phyloP scores from a whole-genome alignment of 495 filamentous ascomycete genomes.

The Corynascus novoguineensis region DNA sequence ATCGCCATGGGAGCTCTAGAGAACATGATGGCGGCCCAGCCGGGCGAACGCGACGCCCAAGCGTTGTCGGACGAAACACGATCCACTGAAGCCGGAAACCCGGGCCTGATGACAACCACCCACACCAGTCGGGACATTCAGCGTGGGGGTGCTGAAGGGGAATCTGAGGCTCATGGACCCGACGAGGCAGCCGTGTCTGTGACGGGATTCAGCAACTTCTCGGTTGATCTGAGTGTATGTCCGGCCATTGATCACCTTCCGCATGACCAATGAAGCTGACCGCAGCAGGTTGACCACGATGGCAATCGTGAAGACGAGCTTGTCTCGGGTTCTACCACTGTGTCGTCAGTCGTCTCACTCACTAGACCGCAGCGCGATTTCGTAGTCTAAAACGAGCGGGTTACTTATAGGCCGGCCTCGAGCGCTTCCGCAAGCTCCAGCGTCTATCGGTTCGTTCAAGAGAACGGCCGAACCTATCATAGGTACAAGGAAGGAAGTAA shows the following conservation, averaged over 20 bases:
- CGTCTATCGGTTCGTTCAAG: conserved; percentile 25
- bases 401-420: background rate
- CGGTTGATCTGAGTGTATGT: conserved; percentile 11
- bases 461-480: conserved; percentile 35
- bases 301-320: too few relatives aligned
- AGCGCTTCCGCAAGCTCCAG: conserved; percentile 15
- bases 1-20: background rate
- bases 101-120: background rate
- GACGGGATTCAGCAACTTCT: background rate
- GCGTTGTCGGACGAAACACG: background rate
- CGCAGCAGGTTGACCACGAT: conserved; percentile 8
- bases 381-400: background rate
- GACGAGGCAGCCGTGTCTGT: conserved; percentile 1
- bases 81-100: too few relatives aligned
- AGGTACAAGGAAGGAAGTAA: conserved; percentile 36
- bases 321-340: background rate
- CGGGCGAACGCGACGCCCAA: background rate
- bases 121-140: background rate
- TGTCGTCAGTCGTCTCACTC: background rate
- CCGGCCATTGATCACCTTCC: background rate
- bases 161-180: background rate
- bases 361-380: background rate
- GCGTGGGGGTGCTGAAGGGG: background rate
- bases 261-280: background rate
- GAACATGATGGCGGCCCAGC: background rate